A percentile compares a stretch with the other conserved stretches of the same genome.
Conservation (phyloP, 129 eudicot genomes). For the Helianthus annuus region HanXRQr2.0-SUNRISE NC_035445.2:97946889-97947388, state of each 20-base stretch:
- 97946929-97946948: not conserved
- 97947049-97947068: constrained; percentile 8
- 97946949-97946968: not conserved
- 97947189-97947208: constrained; percentile 11
- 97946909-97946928: not conserved
- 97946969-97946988: too few relatives aligned
- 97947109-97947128: constrained; percentile 10
- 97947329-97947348: constrained; percentile 15
- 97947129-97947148: constrained; percentile 37
- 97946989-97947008: too few relatives aligned
- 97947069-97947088: constrained; percentile 30
- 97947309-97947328: constrained; percentile 26
- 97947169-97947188: constrained; percentile 10
- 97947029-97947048: too few relatives aligned
- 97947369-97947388: constrained; percentile 27
- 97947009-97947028: too few relatives aligned
- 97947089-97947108: not conserved
- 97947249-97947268: too few relatives aligned
- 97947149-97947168: constrained; percentile 45
- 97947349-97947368: not conserved
- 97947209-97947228: not conserved
- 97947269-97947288: not conserved
- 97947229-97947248: not conserved
- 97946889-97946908: not conserved
- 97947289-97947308: not conserved